Percentiles rank a stretch among this genome's conserved stretches.
phyloP scores from a whole-genome alignment of 2,329 filamentous ascomycete species.

The Diaporthe eres region DNA sequence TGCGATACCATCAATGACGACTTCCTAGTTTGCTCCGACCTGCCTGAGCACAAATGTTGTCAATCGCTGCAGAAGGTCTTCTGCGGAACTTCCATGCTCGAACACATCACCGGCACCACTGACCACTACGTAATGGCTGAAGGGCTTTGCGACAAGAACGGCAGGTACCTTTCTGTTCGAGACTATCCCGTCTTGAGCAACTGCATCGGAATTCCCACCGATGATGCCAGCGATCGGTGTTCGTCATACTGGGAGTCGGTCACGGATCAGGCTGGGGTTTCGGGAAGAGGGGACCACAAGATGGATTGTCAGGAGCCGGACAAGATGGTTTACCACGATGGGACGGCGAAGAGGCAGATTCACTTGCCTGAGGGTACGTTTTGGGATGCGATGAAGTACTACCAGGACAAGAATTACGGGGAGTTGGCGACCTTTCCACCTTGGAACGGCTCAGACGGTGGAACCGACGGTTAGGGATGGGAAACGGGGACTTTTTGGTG shows the following conservation, averaged over 20 bases:
- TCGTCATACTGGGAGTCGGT: neutral
- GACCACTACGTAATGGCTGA: neutral
- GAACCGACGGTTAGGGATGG: neutral
- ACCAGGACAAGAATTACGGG: neutral
- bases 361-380: neutral
- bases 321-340: neutral
- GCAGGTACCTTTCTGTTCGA: too few relatives aligned
- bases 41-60: neutral
- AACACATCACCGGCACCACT: neutral
- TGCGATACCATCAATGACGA: neutral
- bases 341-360: neutral
- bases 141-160: neutral
- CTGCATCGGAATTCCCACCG: neutral
- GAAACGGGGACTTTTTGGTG: neutral
- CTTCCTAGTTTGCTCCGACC: neutral
- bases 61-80: neutral
- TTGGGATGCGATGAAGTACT: neutral
- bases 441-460: neutral
- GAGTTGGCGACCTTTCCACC: neutral
- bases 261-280: too few relatives aligned
- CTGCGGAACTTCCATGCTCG: neutral
- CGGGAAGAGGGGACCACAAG: neutral
- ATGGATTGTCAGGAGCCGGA: constrained; percentile 1
- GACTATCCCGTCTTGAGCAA: neutral
- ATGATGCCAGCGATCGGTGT: neutral